A percentile compares a stretch with the other conserved stretches of the same genome.
phyloP scores from a whole-genome alignment of 176 grass and related monocot genomes.

The Oryza australiensis region DNA sequence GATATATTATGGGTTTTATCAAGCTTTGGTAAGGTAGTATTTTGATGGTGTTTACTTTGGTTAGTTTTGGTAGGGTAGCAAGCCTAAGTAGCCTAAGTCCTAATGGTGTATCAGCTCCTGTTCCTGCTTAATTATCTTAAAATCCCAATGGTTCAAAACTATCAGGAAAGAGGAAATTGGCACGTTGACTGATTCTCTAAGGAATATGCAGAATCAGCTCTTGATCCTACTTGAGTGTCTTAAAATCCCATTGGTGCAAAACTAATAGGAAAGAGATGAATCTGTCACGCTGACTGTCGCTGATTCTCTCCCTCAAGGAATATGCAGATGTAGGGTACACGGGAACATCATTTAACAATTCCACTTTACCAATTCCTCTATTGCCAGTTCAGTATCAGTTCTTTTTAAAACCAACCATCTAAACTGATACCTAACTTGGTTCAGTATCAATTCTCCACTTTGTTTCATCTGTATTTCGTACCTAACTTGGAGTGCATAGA shows the following conservation, averaged over 20 bases:
- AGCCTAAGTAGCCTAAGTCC: not conserved
- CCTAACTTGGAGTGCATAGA: not conserved
- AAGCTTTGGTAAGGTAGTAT: not conserved
- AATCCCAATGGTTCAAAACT: not conserved
- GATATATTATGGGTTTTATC: not conserved
- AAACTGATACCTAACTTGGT: not conserved
- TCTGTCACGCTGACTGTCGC: too few species aligned
- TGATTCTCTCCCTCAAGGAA: not conserved
- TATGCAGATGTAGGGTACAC: not conserved
- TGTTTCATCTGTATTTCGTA: not conserved
- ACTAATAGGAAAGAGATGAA: not conserved
- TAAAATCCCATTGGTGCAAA: not conserved
- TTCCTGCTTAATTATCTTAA: not conserved
- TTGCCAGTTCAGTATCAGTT: not conserved
- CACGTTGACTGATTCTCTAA: not conserved
- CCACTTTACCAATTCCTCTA: not conserved
- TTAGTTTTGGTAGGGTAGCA: not conserved
- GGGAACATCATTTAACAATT: not conserved
- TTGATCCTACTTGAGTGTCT: not conserved
- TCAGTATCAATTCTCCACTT: not conserved
- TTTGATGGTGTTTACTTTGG: not conserved
- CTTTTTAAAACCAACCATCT: not conserved
- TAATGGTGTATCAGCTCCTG: not conserved
- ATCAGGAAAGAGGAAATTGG: not conserved
- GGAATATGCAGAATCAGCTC: not conserved